Evolutionary conservation across 139 green algal genomes (phyloP), one percentile per base, ranked within the genome.

Genomic region (Chlorella sp.): DNA sequence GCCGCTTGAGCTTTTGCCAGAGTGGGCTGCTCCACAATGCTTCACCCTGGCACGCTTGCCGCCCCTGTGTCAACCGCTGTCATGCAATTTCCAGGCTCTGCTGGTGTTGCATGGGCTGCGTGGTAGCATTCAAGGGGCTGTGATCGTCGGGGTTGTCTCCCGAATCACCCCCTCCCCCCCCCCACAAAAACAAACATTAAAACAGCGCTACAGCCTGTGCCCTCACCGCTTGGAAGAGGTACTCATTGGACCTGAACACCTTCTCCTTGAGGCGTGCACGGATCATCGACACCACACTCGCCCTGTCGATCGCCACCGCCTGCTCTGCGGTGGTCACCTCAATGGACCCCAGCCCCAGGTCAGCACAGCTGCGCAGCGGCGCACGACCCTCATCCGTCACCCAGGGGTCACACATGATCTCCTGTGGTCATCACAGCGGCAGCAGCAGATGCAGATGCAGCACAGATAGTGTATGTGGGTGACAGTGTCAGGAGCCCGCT

Each of bases 351-450:
- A 55, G 17, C n/a, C n/a, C n/a, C n/a, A n/a, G n/a, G n/a, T n/a
- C n/a, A n/a, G n/a, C n/a, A n/a, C n/a, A n/a, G 42, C 42, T 55
- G 42, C 10, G 42, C 42, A 55, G 42, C 42, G 42, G 42, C 10
- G 17, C 10, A 17, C 42, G 42, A 17, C 42, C 42, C 42, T 55
- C 10, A 17, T 55, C 42, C 10, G 42, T 55, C 10, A 55, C 17
- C 70, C 70, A 75, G 29, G 70, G 59, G 60, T 75, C 59, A 31
- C 24, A 23, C 70, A 75, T 75, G 51, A 69, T 35, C 24, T 32
- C 82, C 69, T n/a, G n/a, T n/a, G n/a, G n/a, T n/a, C n/a, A n/a
- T n/a, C n/a, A n/a, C n/a, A 77, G 27, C 62, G 92, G 79, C n/a
- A n/a, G n/a, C n/a, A n/a, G n/a, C n/a, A n/a, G n/a, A n/a, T n/a